Evolutionary conservation across 2,329 filamentous ascomycete genomes (phyloP).

Genomic region (Helminthosporium solani): DNA sequence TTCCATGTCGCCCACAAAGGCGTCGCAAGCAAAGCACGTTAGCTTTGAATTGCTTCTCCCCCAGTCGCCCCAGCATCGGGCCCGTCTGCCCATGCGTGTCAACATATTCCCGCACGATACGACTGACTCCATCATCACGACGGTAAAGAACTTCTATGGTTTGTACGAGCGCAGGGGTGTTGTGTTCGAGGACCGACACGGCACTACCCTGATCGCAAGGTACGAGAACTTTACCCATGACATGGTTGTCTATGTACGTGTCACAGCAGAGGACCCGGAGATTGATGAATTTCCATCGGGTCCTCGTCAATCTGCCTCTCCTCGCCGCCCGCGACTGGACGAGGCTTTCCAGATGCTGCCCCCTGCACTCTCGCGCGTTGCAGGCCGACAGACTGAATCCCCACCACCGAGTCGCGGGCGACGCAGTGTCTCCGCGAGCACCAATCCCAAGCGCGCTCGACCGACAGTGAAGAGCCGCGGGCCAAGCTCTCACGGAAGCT

Average conservation of each 20-base stretch:
- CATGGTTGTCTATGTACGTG: slow-evolving; percentile 90
- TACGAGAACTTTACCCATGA: slow-evolving; percentile 89
- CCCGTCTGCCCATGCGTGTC: slow-evolving; percentile 79
- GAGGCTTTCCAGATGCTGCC: slow-evolving; percentile 66
- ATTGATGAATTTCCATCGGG: slow-evolving; percentile 51
- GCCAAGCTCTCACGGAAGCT: slow-evolving; percentile 58
- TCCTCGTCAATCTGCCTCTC: slow-evolving; percentile 51
- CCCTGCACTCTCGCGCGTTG: slow-evolving; percentile 63
- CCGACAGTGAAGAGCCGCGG: slow-evolving; percentile 67
- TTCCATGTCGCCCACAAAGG: slow-evolving; percentile 40
- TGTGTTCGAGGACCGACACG: slow-evolving; percentile 89
- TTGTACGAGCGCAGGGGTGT: slow-evolving; percentile 84
- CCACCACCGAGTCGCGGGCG: slow-evolving; percentile 67
- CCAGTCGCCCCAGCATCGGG: slow-evolving; percentile 66
- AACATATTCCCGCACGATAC: slow-evolving; percentile 95
- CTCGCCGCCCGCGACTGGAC: slow-evolving; percentile 59
- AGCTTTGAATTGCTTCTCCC: slow-evolving; percentile 74
- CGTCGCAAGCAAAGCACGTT: slow-evolving; percentile 64
- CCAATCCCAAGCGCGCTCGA: slow-evolving; percentile 58
- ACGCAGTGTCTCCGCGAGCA: slow-evolving; percentile 77
- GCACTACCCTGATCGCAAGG: slow-evolving; percentile 87
- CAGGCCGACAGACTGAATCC: slow-evolving; percentile 74
- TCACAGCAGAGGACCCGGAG: slow-evolving; percentile 62
- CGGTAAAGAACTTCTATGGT: slow-evolving; percentile 98
- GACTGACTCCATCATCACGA: slow-evolving; percentile 95